Evolutionary conservation across 140 eudicot genomes (phyloP).

Genomic region (Bidens hawaiensis): DNA sequence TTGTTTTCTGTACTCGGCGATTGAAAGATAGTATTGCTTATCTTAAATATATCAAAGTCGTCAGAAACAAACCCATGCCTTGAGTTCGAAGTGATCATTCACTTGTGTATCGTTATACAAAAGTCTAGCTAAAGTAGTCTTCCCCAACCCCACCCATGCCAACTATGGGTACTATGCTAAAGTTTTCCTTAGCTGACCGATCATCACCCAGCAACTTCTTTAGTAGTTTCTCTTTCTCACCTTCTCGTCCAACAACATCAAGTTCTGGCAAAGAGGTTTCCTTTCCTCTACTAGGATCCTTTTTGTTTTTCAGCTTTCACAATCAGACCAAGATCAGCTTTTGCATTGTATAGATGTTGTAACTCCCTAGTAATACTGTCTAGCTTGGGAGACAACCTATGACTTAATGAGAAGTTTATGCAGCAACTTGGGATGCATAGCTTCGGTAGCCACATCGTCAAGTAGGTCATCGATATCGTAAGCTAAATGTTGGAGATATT

Average conservation of each 20-base stretch:
- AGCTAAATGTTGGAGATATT: neutral
- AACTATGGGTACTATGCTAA: constrained; percentile 1
- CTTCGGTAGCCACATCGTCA: neutral
- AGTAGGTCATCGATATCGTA: neutral
- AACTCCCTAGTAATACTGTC: neutral
- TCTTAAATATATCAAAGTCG: neutral
- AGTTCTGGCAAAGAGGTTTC: constrained; percentile 5
- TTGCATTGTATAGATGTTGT: neutral
- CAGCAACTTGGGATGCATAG: neutral
- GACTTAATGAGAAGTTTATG: neutral
- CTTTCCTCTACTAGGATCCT: neutral
- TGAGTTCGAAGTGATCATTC: constrained; percentile 1
- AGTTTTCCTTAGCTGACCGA: neutral
- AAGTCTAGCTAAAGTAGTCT: neutral
- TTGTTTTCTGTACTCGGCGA: neutral
- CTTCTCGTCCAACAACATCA: neutral
- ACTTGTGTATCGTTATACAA: neutral
- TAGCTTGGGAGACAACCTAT: neutral
- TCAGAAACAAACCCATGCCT: constrained; percentile 20
- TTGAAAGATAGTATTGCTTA: neutral
- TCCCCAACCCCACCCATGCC: constrained; percentile 6
- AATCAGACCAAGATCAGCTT: neutral
- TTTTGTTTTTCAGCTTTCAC: neutral
- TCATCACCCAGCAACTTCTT: neutral
- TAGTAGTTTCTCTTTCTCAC: neutral